Base-by-base conservation (phyloP, 208 protist species). In the Sergeia podlipaevii region DNA sequence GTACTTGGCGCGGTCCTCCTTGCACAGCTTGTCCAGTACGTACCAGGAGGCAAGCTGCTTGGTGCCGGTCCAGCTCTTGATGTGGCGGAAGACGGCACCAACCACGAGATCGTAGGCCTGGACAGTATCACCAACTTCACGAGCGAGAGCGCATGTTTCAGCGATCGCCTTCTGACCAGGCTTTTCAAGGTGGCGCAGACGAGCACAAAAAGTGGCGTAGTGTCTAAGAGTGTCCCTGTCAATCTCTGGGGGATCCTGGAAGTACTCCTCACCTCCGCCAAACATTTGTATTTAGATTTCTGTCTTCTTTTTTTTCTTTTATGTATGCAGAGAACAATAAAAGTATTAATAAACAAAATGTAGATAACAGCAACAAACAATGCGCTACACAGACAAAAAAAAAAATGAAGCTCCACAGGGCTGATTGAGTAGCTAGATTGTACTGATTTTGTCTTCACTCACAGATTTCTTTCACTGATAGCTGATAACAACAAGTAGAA, bases 21-120 rank as follows among this genome's bases (percentile, higher is more conserved):
- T 96, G 63, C 82, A 86, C 36, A 96, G 70, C 61, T 89, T 90
- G 54, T 96, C 90, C 18, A 96, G 70, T 18, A 96, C 67, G 61
- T 92, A 96, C 87, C 90, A 96, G 60, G 79, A 93, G 5, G 86
- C 70, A 7, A 93, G 75, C 58, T 96, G 86, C 64, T 93, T 90
- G 32, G 42, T 67, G 7, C 85, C 83, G 8, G 70, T 81, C 84
- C 83, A 93, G 15, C 70, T 84, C 58, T 96, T 96, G 60, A 93
- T 90, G 60, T 96, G 89, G 10, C 89, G 89, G 50, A 96, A 83
- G 37, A 96, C 45, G 6, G 72, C 69, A 3, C 89, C 89, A 37
- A 93, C 65, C n/a, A 96, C 81, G 1, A 96, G 65, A 50, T 96
- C 89, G 63, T 82, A 92, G 26, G 73, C 60, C 17, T 70, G 63